Evolutionary conservation across 2,329 filamentous ascomycete genomes (phyloP).

Genomic region (Drechslera avenae): DNA sequence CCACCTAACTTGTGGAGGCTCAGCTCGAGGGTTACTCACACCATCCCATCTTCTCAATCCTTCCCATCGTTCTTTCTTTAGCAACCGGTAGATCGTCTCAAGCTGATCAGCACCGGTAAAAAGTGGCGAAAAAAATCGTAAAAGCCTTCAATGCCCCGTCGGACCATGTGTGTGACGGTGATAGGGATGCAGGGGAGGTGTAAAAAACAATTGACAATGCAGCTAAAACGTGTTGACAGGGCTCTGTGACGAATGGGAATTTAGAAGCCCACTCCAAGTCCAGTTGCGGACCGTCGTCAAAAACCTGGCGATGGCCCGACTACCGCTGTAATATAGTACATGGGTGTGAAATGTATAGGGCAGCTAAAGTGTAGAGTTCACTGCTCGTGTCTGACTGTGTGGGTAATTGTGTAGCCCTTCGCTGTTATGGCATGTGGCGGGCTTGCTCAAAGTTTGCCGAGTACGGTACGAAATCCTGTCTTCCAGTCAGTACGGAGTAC

Average conservation of each 20-base stretch:
- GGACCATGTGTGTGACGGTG: slow-evolving; percentile 31
- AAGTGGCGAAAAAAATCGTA: slow-evolving; percentile 30
- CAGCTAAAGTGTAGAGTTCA: not conserved
- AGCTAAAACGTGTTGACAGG: slow-evolving; percentile 17
- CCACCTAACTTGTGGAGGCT: slow-evolving; percentile 1
- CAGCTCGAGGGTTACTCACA: slow-evolving; percentile 4
- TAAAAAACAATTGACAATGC: slow-evolving; percentile 14
- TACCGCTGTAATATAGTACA: slow-evolving; percentile 32
- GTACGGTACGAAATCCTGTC: not conserved
- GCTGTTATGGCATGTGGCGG: not conserved
- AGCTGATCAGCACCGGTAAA: slow-evolving; percentile 1
- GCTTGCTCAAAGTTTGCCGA: not conserved
- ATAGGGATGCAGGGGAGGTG: slow-evolving; percentile 29
- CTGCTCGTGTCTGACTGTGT: not conserved
- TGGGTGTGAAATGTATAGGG: slow-evolving; percentile 27
- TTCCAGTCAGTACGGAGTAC: not conserved
- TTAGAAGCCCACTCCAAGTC: slow-evolving; percentile 10
- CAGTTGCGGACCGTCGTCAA: slow-evolving; percentile 7
- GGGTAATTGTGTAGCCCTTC: not conserved
- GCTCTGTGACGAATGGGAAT: slow-evolving; percentile 24
- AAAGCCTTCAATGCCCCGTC: slow-evolving; percentile 19
- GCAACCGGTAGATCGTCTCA: slow-evolving; percentile 7
- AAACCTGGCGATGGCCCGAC: slow-evolving; percentile 17
- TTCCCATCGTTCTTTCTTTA: slow-evolving; percentile 14
- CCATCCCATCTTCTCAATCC: not conserved